Base-by-base conservation (phyloP, 139 green algal species). In the Tetraselmis striata region DNA sequence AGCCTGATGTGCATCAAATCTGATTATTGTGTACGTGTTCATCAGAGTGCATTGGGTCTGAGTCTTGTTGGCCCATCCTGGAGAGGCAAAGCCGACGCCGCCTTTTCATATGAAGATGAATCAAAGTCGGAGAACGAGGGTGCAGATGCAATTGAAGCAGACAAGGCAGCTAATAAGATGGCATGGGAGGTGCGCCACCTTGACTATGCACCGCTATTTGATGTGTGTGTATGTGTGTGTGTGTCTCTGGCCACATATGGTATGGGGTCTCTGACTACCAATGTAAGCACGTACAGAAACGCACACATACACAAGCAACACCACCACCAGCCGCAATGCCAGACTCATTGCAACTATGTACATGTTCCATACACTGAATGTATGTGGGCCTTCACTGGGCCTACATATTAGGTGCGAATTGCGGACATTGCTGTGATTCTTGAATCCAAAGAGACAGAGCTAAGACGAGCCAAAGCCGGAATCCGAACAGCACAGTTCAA, bases 21-120 rank as follows among this genome's bases (percentile, higher is more conserved):
- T 28, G 2, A 28, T n/a, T n/a, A n/a, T n/a, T n/a, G n/a, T n/a
- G n/a, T n/a, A n/a, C n/a, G n/a, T n/a, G n/a, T n/a, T n/a, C n/a
- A n/a, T 23, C 26, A 81, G 59, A 30, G 1, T 24, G 23, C 86
- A 0, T 59, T 91, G 67, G 74, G 78, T 0, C 80, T 90, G 29
- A 5, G 32, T 1, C 29, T 92, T 23, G 30, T 79, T 31, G 86
- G 87, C 1, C 76, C 29, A 18, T 67, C 2, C 30, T 80, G 77
- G n/a, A 31, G 28, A 28, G 5, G 28, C 5, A 26, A 59, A 2
- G 77, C 29, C 22, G 23, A 27, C 86, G 0, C 76, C 90, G 67
- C 18, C 45, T 67, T 67, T 25, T 67, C 45, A 25, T 5, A 67
- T 67, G 45, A 67, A 67, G 18, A 67, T 18, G 45, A 67, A 18